Evolutionary conservation across 2,329 filamentous ascomycete species (phyloP), one percentile per base, ranked within the genome.

Genomic region (Ceratocystis harringtonii): DNA sequence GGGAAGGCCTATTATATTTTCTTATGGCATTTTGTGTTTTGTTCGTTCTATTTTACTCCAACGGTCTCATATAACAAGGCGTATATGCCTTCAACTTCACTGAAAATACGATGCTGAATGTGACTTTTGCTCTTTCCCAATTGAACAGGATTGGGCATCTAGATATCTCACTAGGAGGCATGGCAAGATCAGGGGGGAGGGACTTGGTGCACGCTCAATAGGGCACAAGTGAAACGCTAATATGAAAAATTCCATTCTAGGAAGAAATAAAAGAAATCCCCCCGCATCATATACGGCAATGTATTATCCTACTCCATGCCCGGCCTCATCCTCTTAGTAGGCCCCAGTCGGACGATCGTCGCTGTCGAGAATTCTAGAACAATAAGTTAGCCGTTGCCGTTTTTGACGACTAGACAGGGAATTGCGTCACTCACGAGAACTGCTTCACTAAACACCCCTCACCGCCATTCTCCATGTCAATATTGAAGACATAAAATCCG

Each of bases 391-490:
- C 50, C 15, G 90, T 95, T 74, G 10, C 10, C 15, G 12, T 52
- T 52, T 3, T 25, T 6, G 8, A 58, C 12, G 17, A 41, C 3
- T 19, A 58, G 28, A 28, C 2, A 58, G 8, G 55, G 30, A 28
- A 52, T n/a, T 10, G 8, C 3, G 50, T 7, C 8, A 58, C 55
- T 58, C n/a, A 58, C 55, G 55, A 58, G 32, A 91, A 96, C 73
- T 95, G 90, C 74, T 95, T 95, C 63, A 92, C 86, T 70, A 99
- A 76, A 61, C 88, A 89, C 0, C 94, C 94, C 76, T 99, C 94
- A 28, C 94, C 94, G 19, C 94, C 94, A 68, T 89, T 89, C 70
- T 95, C 92, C 78, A 99, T 84, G 73, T 99, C 92, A 65, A 99
- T 91, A 69, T 90, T 92, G 76, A 92, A 99, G 36, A 97, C 88